Evolutionary conservation across 2,329 filamentous ascomycete species (phyloP).

Genomic region (Aspergillus floridensis): DNA sequence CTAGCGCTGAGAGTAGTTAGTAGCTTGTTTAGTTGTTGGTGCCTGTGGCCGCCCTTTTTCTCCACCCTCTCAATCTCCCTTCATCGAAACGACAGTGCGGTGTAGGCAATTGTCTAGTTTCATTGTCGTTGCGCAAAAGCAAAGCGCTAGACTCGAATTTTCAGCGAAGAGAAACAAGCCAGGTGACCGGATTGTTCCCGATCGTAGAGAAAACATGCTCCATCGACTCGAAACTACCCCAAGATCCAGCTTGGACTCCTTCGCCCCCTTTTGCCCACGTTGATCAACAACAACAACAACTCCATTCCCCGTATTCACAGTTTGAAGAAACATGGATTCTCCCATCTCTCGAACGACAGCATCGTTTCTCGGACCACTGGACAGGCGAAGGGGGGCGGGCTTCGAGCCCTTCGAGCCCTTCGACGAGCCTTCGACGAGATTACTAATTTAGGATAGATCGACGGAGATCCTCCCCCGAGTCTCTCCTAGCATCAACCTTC

Average conservation of each 20-base stretch:
- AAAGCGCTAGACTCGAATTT: background rate
- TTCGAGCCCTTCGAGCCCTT: conserved; percentile 2
- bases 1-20: background rate
- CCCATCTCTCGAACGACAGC: too few relatives aligned
- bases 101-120: background rate
- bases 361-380: background rate
- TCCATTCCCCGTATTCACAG: background rate
- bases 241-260: background rate
- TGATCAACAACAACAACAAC: background rate
- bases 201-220: background rate
- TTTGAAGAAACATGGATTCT: background rate
- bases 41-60: background rate
- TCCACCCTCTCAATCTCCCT: background rate
- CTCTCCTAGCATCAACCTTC: background rate
- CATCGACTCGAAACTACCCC: background rate
- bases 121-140: background rate
- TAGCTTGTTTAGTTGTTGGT: background rate
- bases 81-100: background rate
- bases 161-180: background rate
- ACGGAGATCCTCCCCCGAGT: background rate
- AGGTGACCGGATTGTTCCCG: background rate
- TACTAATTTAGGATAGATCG: conserved; percentile 9
- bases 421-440: conserved; percentile 9
- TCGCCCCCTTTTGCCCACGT: background rate
- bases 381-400: background rate